A percentile compares a stretch with the other conserved stretches of the same genome.
Conservation (phyloP, 108 stramenopile species). For the Aurantiochytrium sp. region DNA sequence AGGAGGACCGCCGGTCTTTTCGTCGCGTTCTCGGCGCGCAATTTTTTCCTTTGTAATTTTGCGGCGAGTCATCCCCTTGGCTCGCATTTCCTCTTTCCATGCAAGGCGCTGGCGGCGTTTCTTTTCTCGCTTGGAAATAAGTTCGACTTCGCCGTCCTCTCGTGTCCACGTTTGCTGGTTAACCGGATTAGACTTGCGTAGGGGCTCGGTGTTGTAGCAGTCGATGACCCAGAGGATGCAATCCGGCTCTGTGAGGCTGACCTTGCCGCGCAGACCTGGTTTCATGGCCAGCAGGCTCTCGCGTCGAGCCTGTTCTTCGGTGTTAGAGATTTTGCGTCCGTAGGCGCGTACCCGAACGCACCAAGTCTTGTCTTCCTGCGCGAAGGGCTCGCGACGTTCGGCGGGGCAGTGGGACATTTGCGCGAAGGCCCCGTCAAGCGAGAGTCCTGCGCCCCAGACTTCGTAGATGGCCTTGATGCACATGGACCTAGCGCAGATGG, state of each 20-base stretch:
- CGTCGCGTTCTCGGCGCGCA: background rate
- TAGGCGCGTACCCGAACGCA: background rate
- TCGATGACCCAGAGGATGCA: background rate
- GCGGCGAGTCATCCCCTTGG: background rate
- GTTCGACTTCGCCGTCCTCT: background rate
- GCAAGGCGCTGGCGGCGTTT: background rate
- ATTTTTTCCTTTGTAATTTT: background rate
- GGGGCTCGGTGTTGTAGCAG: background rate
- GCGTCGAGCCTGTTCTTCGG: background rate
- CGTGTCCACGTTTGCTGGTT: background rate
- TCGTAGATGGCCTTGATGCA: conserved; percentile 14
- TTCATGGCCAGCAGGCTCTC: background rate
- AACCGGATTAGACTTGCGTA: background rate
- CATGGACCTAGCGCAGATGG: background rate
- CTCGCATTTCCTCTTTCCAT: background rate
- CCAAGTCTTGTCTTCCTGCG: background rate
- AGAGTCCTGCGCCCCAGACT: background rate
- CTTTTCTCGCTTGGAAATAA: background rate
- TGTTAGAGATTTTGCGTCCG: background rate
- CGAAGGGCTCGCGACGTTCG: background rate
- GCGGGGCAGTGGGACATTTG: background rate
- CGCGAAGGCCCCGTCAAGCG: background rate
- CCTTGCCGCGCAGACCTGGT: background rate
- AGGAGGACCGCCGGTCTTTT: background rate
- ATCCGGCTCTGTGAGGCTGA: background rate